Evolutionary conservation across 495 filamentous ascomycete species (phyloP), one percentile per base, ranked within the genome.

Genomic region (Bacidia gigantensis): DNA sequence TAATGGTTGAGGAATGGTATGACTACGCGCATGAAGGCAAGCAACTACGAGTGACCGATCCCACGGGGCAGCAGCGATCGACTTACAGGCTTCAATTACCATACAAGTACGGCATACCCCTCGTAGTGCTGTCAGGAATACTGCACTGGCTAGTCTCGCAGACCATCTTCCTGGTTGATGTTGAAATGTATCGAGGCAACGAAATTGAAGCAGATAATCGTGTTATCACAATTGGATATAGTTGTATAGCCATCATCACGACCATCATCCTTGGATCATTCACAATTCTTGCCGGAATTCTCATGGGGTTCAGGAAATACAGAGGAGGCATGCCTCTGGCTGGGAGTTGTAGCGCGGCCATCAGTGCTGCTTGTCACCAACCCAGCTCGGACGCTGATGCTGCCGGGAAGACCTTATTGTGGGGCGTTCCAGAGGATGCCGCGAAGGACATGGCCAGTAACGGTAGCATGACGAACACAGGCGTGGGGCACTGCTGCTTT

Each of bases 31-130:
- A 46, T 9, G 14, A 43, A 1, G 58, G 62, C 2, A 71, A 68
- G 40, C 49, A 62, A 1, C 62, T 80, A 0, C 68, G 77, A 2
- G 72, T 79, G 2, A 73, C 73, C 0, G 51, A 58, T 9, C 71
- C 74, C 0, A 49, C 56, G 32, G 65, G 67, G 0, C 46, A 51
- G 0, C 69, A 77, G 52, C 60, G 65, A 14, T 58, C 60, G 1
- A 72, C 68, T 11, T 72, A 74, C 56, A 68, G 64, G 48, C 65
- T 76, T 0, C 64, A 67, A 21, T 61, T 78, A 1, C 72, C 74
- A 0, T 74, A 70, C 42, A 60, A 53, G 7, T 75, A 70, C 54
- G 62, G 56, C 7, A 22, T 74, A 7, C 68, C 70, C 0, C 57
- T 76, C 0, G 26, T 69, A 0, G 40, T 58, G 11, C 22, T 63